These are phyloP conservation scores for Quercus ilex DNA, from an alignment of 306 rosid species.

Conservation along the genomic window DNA sequence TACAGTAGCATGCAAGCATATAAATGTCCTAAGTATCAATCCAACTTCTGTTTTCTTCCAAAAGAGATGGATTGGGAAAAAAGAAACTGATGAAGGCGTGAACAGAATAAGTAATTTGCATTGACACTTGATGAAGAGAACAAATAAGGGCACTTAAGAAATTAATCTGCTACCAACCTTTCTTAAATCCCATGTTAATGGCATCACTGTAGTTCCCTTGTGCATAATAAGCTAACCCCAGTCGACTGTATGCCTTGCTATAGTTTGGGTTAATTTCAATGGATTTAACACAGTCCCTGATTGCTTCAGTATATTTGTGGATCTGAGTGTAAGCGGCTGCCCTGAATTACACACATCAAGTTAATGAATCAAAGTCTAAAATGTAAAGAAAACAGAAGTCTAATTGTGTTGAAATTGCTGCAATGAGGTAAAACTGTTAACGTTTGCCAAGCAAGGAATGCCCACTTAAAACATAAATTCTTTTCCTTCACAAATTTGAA, in stretches of 20 bases:
- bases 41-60: neutral
- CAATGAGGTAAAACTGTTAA: neutral
- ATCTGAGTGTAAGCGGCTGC: conserved; percentile 93
- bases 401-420: conserved; percentile 4
- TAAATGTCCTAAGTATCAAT: neutral
- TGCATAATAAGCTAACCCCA: conserved; percentile 78
- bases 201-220: conserved; percentile 86
- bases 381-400: conserved; percentile 17
- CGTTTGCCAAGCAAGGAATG: neutral
- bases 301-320: conserved; percentile 69
- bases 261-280: conserved; percentile 80
- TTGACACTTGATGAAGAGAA: neutral
- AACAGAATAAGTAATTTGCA: neutral
- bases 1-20: neutral
- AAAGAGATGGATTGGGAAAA: neutral
- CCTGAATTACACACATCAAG: conserved; percentile 39
- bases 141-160: neutral
- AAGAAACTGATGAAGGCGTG: neutral
- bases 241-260: conserved; percentile 91
- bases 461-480: neutral
- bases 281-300: conserved; percentile 73
- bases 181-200: conserved; percentile 63
- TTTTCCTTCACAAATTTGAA: neutral
- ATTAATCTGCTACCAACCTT: conserved; percentile 49
- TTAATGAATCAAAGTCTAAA: conserved; percentile 14